Evolutionary conservation across 1,139 yeast species (phyloP), one percentile per base, ranked within the genome.

Genomic region (Saccharomyces pastorianus): DNA sequence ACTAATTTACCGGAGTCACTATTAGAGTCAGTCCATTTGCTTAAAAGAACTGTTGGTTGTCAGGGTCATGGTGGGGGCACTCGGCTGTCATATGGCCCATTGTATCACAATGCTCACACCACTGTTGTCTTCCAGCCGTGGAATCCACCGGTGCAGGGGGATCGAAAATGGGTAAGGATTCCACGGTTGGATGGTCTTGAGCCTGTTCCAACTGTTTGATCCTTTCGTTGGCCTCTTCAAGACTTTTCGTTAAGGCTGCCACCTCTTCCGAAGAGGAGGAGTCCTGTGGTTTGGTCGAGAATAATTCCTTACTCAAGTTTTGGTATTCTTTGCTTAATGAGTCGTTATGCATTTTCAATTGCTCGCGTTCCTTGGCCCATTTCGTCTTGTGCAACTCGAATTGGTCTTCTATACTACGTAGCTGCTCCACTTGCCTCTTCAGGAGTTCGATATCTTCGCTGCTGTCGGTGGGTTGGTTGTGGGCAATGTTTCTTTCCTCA

Each of bases 101-200:
- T 54, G 89, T 74, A 69, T 91, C 98, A 72, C 98, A 91, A 52
- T 89, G 75, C 0, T 96, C 96, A 72, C 98, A 91, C 96, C 96
- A 91, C 61, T 82, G 77, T 23, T 73, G 74, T 51, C 89, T 77
- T 1, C 96, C 96, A 0, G 81, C 81, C 4, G 91, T 77, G 0
- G 93, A 86, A 65, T 88, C 96, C 2, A 73, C 65, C 41, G 75
- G 75, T 1, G 61, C 63, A 3, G 71, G 71, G 0, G 89, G 87
- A 51, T 72, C 70, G 56, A 79, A 84, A 1, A 83, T 73, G 17
- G 85, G 85, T 49, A 82, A 68, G 5, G 76, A 74, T 2, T 76
- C 77, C 52, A 63, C 66, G n/a, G 65, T 61, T n/a, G 29, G 25
- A 11, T 14, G 51, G 41, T 1, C 23, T 23, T 27, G 55, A 47